phyloP scores from a whole-genome alignment of 192 early-diverging fungal genomes.

The Coemansia sp. region DNA sequence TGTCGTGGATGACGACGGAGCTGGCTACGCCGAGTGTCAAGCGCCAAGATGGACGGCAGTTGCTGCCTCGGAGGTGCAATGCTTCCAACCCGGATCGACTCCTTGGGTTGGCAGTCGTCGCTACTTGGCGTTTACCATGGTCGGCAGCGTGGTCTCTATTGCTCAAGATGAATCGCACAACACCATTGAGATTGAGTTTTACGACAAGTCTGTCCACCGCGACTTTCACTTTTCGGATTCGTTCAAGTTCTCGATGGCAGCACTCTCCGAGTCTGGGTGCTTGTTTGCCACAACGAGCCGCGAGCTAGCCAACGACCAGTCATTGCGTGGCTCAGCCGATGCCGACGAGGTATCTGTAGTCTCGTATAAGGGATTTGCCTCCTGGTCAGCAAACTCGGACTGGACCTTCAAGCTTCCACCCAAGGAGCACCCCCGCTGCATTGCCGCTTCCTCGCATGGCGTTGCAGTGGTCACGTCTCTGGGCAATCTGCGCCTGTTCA shows the following conservation, averaged over 20 bases:
- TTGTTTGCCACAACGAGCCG: conserved; percentile 59
- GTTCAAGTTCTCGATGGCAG: conserved; percentile 73
- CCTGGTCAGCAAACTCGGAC: conserved; percentile 66
- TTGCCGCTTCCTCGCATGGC: conserved; percentile 68
- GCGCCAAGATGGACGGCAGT: conserved; percentile 30
- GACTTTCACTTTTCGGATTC: conserved; percentile 83
- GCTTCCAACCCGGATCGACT: conserved; percentile 87
- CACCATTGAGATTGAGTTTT: conserved; percentile 82
- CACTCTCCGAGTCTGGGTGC: conserved; percentile 66
- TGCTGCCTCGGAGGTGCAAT: conserved; percentile 15
- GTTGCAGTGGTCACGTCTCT: conserved; percentile 70
- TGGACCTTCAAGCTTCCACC: conserved; percentile 70
- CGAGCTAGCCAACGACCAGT: conserved; percentile 45
- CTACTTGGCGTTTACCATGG: conserved; percentile 80
- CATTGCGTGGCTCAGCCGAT: conserved; percentile 54
- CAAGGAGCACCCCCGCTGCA: conserved; percentile 67
- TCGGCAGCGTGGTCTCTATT: conserved; percentile 75
- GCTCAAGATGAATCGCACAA: conserved; percentile 63
- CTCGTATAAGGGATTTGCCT: conserved; percentile 70
- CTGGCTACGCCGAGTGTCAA: conserved; percentile 57
- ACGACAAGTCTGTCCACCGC: conserved; percentile 75
- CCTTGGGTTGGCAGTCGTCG: conserved; percentile 55
- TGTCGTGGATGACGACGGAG: conserved; percentile 86
- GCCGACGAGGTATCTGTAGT: conserved; percentile 58
- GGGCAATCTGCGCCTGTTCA: conserved; percentile 77